phyloP scores from a whole-genome alignment of 179 eudicot genomes.

The Sideroxylon spinosum region DNA sequence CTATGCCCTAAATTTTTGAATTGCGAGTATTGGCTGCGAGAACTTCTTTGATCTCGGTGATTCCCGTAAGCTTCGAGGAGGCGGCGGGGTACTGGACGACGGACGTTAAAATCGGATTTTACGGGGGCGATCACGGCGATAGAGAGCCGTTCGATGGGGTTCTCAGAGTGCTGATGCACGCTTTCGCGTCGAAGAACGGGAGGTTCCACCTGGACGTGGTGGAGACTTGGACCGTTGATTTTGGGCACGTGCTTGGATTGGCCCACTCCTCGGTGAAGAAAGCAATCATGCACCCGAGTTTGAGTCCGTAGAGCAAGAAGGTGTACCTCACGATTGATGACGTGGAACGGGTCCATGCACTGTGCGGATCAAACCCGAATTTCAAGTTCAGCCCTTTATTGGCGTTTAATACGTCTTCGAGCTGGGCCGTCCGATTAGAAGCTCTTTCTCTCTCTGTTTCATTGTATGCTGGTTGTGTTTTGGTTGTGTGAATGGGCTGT shows the following conservation, averaged over 20 bases:
- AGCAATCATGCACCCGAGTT: slow-evolving; percentile 82
- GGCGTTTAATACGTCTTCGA: slow-evolving; percentile 45
- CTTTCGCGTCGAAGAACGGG: slow-evolving; percentile 80
- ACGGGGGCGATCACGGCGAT: slow-evolving; percentile 73
- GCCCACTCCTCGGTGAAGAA: slow-evolving; percentile 65
- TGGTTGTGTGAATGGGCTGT: too few species aligned
- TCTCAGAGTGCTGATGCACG: slow-evolving; percentile 66
- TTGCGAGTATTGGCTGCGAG: neutral
- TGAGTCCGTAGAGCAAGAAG: slow-evolving; percentile 60
- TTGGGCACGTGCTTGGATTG: slow-evolving; percentile 73
- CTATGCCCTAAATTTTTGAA: neutral
- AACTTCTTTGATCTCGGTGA: slow-evolving; percentile 22
- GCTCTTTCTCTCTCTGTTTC: too few species aligned
- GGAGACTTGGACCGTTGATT: slow-evolving; percentile 85
- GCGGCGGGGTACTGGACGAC: slow-evolving; percentile 32
- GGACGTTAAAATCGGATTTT: slow-evolving; percentile 65
- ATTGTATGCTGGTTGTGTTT: too few species aligned
- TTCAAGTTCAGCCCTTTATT: slow-evolving; percentile 53
- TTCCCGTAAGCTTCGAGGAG: slow-evolving; percentile 68
- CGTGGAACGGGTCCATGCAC: slow-evolving; percentile 62
- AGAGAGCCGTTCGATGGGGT: slow-evolving; percentile 88
- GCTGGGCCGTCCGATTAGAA: slow-evolving; percentile 21
- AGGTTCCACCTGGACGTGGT: slow-evolving; percentile 66
- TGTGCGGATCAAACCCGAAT: slow-evolving; percentile 87
- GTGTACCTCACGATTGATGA: slow-evolving; percentile 66